Evolutionary conservation across 768 basidiomycete species (phyloP).

Genomic region (Mycena amicta): DNA sequence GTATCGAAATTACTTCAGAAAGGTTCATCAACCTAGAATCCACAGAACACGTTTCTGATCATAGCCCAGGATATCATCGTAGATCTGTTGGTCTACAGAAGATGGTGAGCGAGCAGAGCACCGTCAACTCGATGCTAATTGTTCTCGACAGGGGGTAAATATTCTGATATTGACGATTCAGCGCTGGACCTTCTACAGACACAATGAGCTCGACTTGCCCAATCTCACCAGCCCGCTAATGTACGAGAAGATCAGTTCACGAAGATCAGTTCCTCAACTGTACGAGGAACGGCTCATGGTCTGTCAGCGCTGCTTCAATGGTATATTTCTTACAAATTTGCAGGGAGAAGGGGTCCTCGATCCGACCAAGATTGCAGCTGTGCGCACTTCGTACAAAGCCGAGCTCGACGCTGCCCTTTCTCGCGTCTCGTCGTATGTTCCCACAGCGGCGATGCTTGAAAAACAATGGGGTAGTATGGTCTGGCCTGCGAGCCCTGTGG

Average conservation of each 20-base stretch:
- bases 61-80: slow-evolving; percentile 72
- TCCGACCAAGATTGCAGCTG: slow-evolving; percentile 44
- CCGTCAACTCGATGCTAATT: background rate
- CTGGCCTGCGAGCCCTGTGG: slow-evolving; percentile 62
- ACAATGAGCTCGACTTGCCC: slow-evolving; percentile 88
- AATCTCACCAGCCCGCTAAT: slow-evolving; percentile 87
- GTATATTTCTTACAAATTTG: background rate
- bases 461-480: slow-evolving; percentile 71
- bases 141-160: slow-evolving; percentile 42
- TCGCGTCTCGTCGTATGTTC: slow-evolving; percentile 47
- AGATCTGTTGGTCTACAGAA: slow-evolving; percentile 85
- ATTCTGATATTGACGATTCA: background rate
- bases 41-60: background rate
- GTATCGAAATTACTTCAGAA: slow-evolving; percentile 85
- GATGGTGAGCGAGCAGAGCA: slow-evolving; percentile 50
- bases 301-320: slow-evolving; percentile 27
- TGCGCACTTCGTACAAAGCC: slow-evolving; percentile 61
- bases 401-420: slow-evolving; percentile 66
- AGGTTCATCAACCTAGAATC: slow-evolving; percentile 39
- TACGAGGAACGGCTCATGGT: slow-evolving; percentile 84
- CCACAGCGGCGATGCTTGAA: slow-evolving; percentile 57
- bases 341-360: slow-evolving; percentile 58
- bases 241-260: slow-evolving; percentile 84
- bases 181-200: slow-evolving; percentile 42
- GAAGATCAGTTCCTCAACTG: slow-evolving; percentile 76